phyloP scores from a whole-genome alignment of 805 yeast genomes.

The Spathaspora passalidarum region DNA sequence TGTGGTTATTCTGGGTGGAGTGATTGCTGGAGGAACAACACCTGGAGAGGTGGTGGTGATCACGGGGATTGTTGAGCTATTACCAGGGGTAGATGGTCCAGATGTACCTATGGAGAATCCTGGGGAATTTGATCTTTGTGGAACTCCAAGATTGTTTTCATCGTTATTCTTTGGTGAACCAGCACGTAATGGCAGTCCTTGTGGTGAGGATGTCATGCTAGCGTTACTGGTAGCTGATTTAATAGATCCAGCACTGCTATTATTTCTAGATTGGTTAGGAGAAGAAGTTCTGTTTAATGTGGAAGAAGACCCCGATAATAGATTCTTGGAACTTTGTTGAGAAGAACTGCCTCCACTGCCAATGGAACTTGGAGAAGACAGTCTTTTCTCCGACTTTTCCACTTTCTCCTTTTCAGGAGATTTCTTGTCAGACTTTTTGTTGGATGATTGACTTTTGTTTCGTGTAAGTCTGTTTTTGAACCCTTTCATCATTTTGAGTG shows the following conservation, averaged over 20 bases:
- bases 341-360: slow-evolving; percentile 3
- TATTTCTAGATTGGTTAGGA: slow-evolving; percentile 34
- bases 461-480: slow-evolving; percentile 45
- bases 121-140: slow-evolving; percentile 1
- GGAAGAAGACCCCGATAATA: slow-evolving; percentile 13
- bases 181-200: slow-evolving; percentile 15
- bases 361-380: slow-evolving; percentile 3
- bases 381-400: slow-evolving; percentile 16
- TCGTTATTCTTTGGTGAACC: slow-evolving; percentile 22
- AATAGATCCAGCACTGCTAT: slow-evolving; percentile 19
- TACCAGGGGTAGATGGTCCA: slow-evolving; percentile 7
- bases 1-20: slow-evolving; percentile 6
- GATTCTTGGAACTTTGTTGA: slow-evolving; percentile 12
- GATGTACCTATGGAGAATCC: not conserved
- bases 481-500: slow-evolving; percentile 43
- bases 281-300: slow-evolving; percentile 19
- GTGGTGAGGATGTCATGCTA: slow-evolving; percentile 11
- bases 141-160: slow-evolving; percentile 3
- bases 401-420: slow-evolving; percentile 28
- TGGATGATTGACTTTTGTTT: slow-evolving; percentile 33
- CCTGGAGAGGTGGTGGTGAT: slow-evolving; percentile 1
- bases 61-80: slow-evolving; percentile 8
- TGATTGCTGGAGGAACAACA: slow-evolving; percentile 2
- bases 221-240: slow-evolving; percentile 14
- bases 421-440: slow-evolving; percentile 35